phyloP scores from a whole-genome alignment of 768 basidiomycete genomes.

The Mycena capillaripes region DNA sequence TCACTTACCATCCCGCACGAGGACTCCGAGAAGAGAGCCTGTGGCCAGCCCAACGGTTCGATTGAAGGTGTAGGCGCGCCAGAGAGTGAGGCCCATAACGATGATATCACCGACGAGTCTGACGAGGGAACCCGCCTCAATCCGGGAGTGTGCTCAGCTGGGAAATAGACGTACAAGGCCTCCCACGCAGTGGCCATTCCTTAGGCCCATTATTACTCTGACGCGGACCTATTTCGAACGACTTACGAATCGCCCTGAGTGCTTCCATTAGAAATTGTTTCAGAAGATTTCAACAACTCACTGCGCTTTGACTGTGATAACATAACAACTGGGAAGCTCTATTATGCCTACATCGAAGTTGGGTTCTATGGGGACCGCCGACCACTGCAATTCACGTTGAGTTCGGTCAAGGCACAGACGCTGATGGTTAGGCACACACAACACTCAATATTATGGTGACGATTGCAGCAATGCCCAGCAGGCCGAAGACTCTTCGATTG shows the following conservation, averaged over 20 bases:
- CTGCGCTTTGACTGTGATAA: neutral
- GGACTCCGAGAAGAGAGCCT: neutral
- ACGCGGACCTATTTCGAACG: neutral
- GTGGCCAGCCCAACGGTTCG: neutral
- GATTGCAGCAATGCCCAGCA: neutral
- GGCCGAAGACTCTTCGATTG: conserved; percentile 4
- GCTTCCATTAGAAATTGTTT: neutral
- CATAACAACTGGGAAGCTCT: neutral
- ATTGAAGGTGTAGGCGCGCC: neutral
- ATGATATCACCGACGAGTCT: conserved; percentile 15
- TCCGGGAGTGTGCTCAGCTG: neutral
- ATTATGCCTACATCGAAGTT: neutral
- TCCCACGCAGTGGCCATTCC: conserved; percentile 8
- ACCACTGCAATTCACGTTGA: neutral
- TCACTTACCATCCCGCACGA: conserved; percentile 9
- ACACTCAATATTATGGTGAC: neutral
- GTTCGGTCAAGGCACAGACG: neutral
- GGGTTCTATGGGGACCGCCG: neutral
- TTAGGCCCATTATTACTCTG: neutral
- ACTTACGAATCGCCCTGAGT: conserved; percentile 14
- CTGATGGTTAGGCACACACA: neutral
- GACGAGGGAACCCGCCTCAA: neutral
- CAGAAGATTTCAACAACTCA: neutral
- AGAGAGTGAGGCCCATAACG: neutral
- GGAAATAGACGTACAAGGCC: neutral